These are phyloP conservation scores for Phytophthora quininea DNA, from an alignment of 352 stramenopile species.

Conservation along the genomic window DNA sequence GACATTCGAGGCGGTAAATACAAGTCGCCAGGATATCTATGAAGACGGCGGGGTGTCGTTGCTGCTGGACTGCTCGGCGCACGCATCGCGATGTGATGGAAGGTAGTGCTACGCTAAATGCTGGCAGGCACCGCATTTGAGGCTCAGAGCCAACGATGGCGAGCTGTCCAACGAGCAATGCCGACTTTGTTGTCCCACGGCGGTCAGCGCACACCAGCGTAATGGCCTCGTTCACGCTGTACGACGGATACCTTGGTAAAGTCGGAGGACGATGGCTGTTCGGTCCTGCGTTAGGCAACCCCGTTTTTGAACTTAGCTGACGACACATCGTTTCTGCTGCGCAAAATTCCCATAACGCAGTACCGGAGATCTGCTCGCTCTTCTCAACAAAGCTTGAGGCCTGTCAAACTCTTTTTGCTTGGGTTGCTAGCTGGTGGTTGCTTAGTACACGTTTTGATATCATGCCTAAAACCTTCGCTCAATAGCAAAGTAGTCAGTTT, in stretches of 20 bases:
- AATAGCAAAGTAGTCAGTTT: no score
- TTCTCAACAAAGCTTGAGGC: neutral
- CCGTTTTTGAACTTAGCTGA: neutral
- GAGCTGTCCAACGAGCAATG: constrained; percentile 35
- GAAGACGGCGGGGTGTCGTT: constrained; percentile 4
- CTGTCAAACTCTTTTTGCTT: neutral
- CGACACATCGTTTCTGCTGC: neutral
- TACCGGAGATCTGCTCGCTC: no score
- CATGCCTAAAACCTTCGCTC: no score
- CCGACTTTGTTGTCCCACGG: constrained; percentile 23
- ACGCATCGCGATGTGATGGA: constrained; percentile 13
- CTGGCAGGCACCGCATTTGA: constrained; percentile 14
- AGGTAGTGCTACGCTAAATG: constrained; percentile 12
- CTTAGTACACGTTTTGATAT: no score
- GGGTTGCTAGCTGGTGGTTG: no score
- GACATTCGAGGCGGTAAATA: constrained; percentile 26
- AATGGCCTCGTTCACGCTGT: constrained; percentile 9
- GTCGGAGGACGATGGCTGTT: constrained; percentile 12
- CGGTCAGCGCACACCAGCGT: constrained; percentile 11
- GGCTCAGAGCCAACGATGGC: constrained; percentile 10
- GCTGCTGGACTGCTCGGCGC: constrained; percentile 4
- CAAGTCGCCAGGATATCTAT: constrained; percentile 35
- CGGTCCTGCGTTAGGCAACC: constrained; percentile 1
- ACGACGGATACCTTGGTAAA: constrained; percentile 28
- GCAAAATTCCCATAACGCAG: no score